A percentile compares a stretch with the other conserved stretches of the same genome.
Evolutionary conservation across 371 early-diverging fungal species (phyloP).

Genomic region (Mortierella sp.): DNA sequence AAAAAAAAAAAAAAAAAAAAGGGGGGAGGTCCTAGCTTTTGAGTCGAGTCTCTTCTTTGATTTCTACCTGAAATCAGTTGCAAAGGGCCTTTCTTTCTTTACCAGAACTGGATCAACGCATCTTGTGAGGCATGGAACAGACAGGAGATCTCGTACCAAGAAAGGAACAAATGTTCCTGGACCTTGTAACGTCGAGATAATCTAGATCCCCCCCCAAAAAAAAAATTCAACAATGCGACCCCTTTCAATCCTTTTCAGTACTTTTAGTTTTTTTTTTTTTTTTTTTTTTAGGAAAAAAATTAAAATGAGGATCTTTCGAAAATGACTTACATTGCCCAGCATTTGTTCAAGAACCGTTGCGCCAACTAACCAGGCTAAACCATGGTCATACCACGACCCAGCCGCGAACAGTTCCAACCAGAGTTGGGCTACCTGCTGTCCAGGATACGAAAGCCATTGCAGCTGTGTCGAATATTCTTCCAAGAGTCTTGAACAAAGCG

Average conservation of each 20-base stretch:
- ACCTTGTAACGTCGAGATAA: slow-evolving; percentile 33
- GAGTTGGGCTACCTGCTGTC: background rate
- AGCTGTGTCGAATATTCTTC: too few relatives aligned
- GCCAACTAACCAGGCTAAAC: slow-evolving; percentile 42
- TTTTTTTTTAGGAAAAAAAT: background rate
- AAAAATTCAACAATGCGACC: background rate
- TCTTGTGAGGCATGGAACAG: slow-evolving; percentile 28
- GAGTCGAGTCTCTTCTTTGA: too few relatives aligned
- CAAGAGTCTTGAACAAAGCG: too few relatives aligned
- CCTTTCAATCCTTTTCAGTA: too few relatives aligned
- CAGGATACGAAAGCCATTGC: too few relatives aligned
- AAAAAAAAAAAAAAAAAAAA: background rate
- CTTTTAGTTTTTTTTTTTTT: background rate
- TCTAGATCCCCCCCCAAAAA: slow-evolving; percentile 7
- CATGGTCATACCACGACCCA: background rate
- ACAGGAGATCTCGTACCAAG: slow-evolving; percentile 38
- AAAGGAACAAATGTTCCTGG: slow-evolving; percentile 43
- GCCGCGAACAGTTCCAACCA: slow-evolving; percentile 29
- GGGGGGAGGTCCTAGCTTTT: too few relatives aligned
- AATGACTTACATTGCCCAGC: slow-evolving; percentile 32
- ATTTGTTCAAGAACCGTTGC: slow-evolving; percentile 46
- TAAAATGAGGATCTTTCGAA: background rate
- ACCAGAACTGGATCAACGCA: slow-evolving; percentile 26
- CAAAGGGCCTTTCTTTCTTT: slow-evolving; percentile 2
- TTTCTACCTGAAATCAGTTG: too few relatives aligned